Evolutionary conservation across 2,329 filamentous ascomycete genomes (phyloP).

Genomic region (Nemania sp.): DNA sequence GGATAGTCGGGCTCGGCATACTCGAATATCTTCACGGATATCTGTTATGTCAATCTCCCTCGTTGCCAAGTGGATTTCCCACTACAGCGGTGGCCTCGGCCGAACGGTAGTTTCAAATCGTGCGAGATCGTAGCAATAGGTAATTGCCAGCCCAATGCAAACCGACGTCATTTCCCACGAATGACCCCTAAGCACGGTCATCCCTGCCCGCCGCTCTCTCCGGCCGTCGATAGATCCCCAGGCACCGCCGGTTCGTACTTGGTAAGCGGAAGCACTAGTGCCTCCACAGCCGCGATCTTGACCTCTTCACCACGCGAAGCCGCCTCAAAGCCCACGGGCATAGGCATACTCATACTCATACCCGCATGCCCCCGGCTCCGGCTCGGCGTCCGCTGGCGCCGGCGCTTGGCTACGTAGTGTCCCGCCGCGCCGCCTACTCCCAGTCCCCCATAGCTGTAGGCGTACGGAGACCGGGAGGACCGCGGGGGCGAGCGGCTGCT

Average conservation of each 20-base stretch:
- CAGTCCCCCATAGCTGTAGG: not conserved
- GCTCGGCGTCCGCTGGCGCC: constrained; percentile 55
- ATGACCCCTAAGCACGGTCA: not conserved
- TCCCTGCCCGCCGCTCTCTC: constrained; percentile 1
- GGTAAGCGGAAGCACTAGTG: constrained; percentile 21
- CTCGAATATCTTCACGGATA: not conserved
- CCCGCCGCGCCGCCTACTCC: not conserved
- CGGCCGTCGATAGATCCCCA: not conserved
- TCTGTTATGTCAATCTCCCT: not conserved
- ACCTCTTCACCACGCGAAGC: constrained; percentile 13
- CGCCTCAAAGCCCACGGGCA: constrained; percentile 30
- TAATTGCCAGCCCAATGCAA: not conserved
- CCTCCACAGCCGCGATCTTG: constrained; percentile 20
- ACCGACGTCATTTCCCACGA: not conserved
- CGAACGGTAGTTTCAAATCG: not conserved
- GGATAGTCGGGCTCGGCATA: not conserved
- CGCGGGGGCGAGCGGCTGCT: constrained; percentile 59
- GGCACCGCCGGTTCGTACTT: constrained; percentile 15
- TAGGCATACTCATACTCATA: too few species aligned
- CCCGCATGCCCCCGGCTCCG: constrained; percentile 49
- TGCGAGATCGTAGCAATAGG: not conserved
- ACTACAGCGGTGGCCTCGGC: not conserved
- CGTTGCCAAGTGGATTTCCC: not conserved
- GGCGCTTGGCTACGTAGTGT: constrained; percentile 46
- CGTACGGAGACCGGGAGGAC: constrained; percentile 51